Conservation (phyloP, 768 basidiomycete species). For the Boletus sensibilis region DNA sequence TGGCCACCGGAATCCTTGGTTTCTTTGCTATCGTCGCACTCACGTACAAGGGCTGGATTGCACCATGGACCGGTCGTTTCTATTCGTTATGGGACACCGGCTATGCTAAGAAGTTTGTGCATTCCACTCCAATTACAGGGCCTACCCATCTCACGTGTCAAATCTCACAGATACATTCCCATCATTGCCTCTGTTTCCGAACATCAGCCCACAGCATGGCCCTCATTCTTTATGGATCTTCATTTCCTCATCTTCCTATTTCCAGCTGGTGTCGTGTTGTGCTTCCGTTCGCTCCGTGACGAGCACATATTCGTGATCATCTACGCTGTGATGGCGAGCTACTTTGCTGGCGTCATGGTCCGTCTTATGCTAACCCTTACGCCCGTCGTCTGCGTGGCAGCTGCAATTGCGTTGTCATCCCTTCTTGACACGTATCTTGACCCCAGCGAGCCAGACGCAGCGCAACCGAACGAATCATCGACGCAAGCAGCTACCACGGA, state of each 20-base stretch:
- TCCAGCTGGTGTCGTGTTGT: slow-evolving; percentile 92
- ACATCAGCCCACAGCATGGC: slow-evolving; percentile 99
- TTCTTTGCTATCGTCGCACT: slow-evolving; percentile 71
- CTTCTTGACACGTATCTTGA: slow-evolving; percentile 91
- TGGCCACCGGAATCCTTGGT: slow-evolving; percentile 70
- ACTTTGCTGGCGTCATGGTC: slow-evolving; percentile 99
- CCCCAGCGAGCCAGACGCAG: slow-evolving; percentile 61
- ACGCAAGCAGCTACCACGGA: neutral
- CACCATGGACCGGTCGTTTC: slow-evolving; percentile 99
- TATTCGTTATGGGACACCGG: slow-evolving; percentile 99
- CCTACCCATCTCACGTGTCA: neutral
- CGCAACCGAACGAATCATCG: slow-evolving; percentile 9
- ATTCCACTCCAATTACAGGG: neutral
- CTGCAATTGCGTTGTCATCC: slow-evolving; percentile 87
- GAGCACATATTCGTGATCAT: slow-evolving; percentile 99
- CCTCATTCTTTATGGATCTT: slow-evolving; percentile 99
- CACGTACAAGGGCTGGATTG: slow-evolving; percentile 93
- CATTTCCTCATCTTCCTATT: slow-evolving; percentile 97
- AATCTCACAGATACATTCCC: slow-evolving; percentile 70
- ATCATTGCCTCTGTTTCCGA: slow-evolving; percentile 99
- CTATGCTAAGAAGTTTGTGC: slow-evolving; percentile 89
- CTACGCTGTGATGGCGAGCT: slow-evolving; percentile 92
- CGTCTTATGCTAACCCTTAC: slow-evolving; percentile 97
- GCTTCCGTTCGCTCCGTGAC: slow-evolving; percentile 92
- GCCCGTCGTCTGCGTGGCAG: slow-evolving; percentile 91